Evolutionary conservation across 208 protist genomes (phyloP).

Genomic region (Balamuthia mandrillaris): DNA sequence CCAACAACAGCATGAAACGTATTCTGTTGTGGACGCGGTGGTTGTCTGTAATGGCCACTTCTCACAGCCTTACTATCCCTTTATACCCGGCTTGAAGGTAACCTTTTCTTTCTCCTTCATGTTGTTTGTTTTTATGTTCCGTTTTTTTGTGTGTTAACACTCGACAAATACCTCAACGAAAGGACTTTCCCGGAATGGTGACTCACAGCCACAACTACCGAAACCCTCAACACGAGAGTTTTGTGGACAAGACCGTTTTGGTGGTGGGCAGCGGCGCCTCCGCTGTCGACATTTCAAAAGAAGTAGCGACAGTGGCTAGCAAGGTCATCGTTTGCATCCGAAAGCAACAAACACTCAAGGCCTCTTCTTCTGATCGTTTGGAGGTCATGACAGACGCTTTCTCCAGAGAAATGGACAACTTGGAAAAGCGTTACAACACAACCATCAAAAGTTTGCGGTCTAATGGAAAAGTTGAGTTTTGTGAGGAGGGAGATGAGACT

Average conservation of each 20-base stretch:
- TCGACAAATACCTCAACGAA: too few species aligned
- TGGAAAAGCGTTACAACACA: too few species aligned
- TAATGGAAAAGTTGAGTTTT: too few species aligned
- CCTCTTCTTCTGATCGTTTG: background rate
- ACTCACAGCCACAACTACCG: slow-evolving; percentile 13
- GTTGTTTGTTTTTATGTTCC: too few species aligned
- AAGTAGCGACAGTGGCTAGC: background rate
- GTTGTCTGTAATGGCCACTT: slow-evolving; percentile 35
- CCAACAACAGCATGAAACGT: too few species aligned
- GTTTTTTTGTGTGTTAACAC: too few species aligned
- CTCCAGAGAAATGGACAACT: too few species aligned
- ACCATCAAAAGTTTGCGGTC: too few species aligned
- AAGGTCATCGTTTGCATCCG: background rate
- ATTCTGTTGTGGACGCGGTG: too few species aligned
- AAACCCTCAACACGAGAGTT: background rate
- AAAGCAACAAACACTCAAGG: background rate
- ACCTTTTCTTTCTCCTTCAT: too few species aligned
- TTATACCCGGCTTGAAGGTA: background rate
- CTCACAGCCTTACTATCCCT: background rate
- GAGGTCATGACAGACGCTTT: background rate
- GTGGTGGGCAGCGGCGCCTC: background rate
- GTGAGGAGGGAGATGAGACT: too few species aligned
- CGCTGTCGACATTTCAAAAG: background rate
- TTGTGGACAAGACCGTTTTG: background rate
- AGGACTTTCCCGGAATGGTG: slow-evolving; percentile 9